Base-by-base conservation (phyloP, 768 basidiomycete species). In the Trametes coccinea region DNA sequence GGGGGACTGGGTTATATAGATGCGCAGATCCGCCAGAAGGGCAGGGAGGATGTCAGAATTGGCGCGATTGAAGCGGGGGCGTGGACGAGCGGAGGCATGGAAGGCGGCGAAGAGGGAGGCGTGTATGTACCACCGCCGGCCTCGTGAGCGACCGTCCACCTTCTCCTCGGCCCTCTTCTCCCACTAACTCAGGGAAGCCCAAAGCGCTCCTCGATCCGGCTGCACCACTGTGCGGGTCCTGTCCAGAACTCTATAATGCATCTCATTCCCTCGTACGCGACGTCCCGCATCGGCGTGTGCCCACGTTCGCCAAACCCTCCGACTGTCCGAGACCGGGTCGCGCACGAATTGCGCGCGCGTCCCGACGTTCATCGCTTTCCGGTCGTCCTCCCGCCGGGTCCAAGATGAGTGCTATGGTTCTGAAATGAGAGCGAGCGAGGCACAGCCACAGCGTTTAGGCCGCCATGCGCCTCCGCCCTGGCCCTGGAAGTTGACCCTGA, bases 101-200 rank as follows among this genome's bases (percentile, higher is more conserved):
- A 22, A 22, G 22, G 22, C 22, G 22, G 22, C 30, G 43, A 34
- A 27, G 30, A 13, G 45, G 22, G 34, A 9, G 8, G 10, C 4
- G 27, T 46, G 11, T 46, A 46, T 27, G 45, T 5, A 27, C 0
- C 1, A 17, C 16, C 47, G 2, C 27, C 16, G 22, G 10, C 47
- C 47, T 13, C 47, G 48, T 49, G 48, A 11, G 31, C 44, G 37
- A 31, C n/a, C 33, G 6, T 6, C 4, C 27, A 33, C 16, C 56
- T 57, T 57, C 56, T 57, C 11, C 8, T 41, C 56, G 56, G 47
- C 5, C 31, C 16, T 2, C 7, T 14, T n/a, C 43, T 22, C 31
- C 9, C 50, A 22, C 46, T 6, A 13, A 50, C 48, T 47, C 48
- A 58, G 22, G 56, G 56, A 58, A 58, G 56, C 55, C 46, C 22